Evolutionary conservation across 192 early-diverging fungal species (phyloP).

Genomic region (Podila epicladia): DNA sequence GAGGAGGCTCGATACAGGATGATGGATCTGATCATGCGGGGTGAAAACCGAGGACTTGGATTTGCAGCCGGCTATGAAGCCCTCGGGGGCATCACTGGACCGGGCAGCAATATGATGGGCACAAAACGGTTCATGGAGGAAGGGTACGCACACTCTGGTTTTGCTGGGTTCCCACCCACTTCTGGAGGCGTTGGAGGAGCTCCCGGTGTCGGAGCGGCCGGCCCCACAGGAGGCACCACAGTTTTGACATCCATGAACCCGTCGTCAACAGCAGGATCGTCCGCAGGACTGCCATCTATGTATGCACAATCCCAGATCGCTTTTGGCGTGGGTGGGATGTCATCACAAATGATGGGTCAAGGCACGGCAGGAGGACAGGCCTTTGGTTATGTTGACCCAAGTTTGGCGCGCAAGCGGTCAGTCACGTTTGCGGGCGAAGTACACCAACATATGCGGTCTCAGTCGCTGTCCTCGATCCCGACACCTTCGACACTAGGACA

Average conservation of each 20-base stretch:
- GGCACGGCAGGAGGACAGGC: conserved; percentile 9
- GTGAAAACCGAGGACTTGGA: conserved; percentile 26
- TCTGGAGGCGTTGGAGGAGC: conserved; percentile 3
- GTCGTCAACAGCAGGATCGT: conserved; percentile 7
- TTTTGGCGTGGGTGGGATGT: conserved; percentile 24
- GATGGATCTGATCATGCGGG: conserved; percentile 33
- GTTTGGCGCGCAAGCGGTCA: conserved; percentile 25
- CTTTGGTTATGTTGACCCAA: conserved; percentile 30
- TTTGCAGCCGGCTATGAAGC: conserved; percentile 25
- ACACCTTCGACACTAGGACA: conserved; percentile 17
- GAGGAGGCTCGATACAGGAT: conserved; percentile 60
- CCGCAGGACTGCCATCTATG: conserved; percentile 24
- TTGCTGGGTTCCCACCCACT: conserved; percentile 20
- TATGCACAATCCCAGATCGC: conserved; percentile 30
- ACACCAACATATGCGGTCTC: conserved; percentile 30
- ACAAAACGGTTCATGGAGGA: conserved; percentile 45
- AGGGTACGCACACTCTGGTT: conserved; percentile 11
- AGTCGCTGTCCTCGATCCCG: conserved; percentile 38
- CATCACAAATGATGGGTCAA: conserved; percentile 28
- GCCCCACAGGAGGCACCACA: not conserved
- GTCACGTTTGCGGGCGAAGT: conserved; percentile 43
- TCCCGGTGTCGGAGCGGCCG: not conserved
- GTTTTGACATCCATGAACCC: conserved; percentile 1
- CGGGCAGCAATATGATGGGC: conserved; percentile 23
- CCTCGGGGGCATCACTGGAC: conserved; percentile 32